Conservation (phyloP, 192 early-diverging fungal genomes). For the Pilobolus umbonatus region DNA sequence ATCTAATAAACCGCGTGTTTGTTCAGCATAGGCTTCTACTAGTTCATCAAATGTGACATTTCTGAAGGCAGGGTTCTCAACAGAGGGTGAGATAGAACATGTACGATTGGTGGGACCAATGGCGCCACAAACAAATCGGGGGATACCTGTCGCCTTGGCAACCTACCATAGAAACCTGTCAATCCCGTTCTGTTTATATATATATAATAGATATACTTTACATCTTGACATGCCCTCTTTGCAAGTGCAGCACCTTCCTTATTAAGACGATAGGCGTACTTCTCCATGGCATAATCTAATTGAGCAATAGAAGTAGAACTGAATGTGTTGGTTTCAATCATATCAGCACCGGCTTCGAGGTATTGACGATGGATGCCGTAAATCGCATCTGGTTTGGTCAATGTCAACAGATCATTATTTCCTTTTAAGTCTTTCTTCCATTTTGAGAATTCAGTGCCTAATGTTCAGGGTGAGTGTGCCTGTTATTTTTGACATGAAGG, state of each 20-base stretch:
- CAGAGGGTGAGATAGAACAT: slow-evolving; percentile 93
- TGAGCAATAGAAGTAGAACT: slow-evolving; percentile 88
- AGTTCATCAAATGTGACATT: slow-evolving; percentile 95
- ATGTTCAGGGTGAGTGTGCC: background rate
- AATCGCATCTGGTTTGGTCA: slow-evolving; percentile 87
- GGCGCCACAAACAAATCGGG: slow-evolving; percentile 87
- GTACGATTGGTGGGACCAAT: slow-evolving; percentile 95
- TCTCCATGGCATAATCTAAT: slow-evolving; percentile 84
- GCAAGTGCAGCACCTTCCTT: slow-evolving; percentile 85
- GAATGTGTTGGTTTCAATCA: slow-evolving; percentile 98
- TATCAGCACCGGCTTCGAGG: slow-evolving; percentile 85
- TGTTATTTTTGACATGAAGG: no score
- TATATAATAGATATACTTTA: slow-evolving; percentile 15
- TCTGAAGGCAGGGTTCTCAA: slow-evolving; percentile 92
- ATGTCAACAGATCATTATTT: slow-evolving; percentile 93
- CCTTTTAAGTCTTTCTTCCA: slow-evolving; percentile 86
- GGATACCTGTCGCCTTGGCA: slow-evolving; percentile 46
- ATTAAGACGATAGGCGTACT: slow-evolving; percentile 88
- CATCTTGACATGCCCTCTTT: slow-evolving; percentile 75
- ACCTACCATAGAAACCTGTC: slow-evolving; percentile 10
- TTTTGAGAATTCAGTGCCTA: slow-evolving; percentile 75
- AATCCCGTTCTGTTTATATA: background rate
- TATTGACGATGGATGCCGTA: slow-evolving; percentile 88
- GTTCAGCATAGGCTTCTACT: slow-evolving; percentile 87
- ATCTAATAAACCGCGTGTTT: slow-evolving; percentile 86